Conservation (phyloP, 495 filamentous ascomycete species). For the Podospora pseudoanserina region DNA sequence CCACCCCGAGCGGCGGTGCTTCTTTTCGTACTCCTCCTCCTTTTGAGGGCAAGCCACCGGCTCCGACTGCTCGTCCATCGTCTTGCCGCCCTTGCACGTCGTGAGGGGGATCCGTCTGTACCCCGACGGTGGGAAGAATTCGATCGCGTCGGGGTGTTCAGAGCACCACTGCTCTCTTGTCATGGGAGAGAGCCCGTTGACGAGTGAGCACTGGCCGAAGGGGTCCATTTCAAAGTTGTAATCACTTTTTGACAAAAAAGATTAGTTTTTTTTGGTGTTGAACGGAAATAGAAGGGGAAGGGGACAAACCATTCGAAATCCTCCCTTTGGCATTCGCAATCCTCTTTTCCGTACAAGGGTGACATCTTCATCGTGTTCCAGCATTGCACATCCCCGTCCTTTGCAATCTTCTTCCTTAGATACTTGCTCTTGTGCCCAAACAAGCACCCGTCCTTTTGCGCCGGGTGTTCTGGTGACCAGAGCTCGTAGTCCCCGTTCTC, state of each 20-base stretch:
- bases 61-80: conserved; percentile 60
- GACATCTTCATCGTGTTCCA: conserved; percentile 70
- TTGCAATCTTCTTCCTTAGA: conserved; percentile 73
- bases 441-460: conserved; percentile 71
- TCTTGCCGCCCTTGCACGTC: conserved; percentile 71
- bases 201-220: conserved; percentile 71
- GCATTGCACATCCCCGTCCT: conserved; percentile 47
- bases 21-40: conserved; percentile 70
- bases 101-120: conserved; percentile 89
- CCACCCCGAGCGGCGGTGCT: conserved; percentile 61
- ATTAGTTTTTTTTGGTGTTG: not conserved
- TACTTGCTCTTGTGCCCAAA: conserved; percentile 92
- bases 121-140: conserved; percentile 79
- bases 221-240: conserved; percentile 83
- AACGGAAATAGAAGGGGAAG: not conserved
- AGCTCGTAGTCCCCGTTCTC: conserved; percentile 68
- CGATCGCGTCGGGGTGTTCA: conserved; percentile 58
- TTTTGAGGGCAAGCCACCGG: conserved; percentile 66
- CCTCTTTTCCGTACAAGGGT: conserved; percentile 60
- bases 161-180: conserved; percentile 63
- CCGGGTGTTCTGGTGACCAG: conserved; percentile 79
- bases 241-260: conserved; percentile 54
- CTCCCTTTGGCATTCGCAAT: conserved; percentile 75
- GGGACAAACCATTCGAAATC: conserved; percentile 89
- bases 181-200: conserved; percentile 63